phyloP scores from a whole-genome alignment of 306 rosid genomes.

The Glycine soja region DNA sequence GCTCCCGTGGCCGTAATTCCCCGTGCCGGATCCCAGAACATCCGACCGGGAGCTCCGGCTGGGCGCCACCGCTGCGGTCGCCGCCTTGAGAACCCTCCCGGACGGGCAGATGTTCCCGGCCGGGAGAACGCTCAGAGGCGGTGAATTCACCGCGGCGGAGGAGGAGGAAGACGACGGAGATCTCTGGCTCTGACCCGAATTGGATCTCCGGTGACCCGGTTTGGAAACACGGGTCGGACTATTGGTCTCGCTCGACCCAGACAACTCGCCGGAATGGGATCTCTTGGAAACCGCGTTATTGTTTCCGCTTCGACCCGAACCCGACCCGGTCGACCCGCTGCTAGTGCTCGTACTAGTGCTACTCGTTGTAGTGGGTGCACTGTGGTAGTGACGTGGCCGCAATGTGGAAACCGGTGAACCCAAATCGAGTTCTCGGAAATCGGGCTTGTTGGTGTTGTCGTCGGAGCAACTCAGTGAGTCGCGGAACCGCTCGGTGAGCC shows the following conservation, averaged over 20 bases:
- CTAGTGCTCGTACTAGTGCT: slow-evolving; percentile 69
- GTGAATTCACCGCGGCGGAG: slow-evolving; percentile 58
- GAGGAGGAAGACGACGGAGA: slow-evolving; percentile 10
- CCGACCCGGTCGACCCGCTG: slow-evolving; percentile 71
- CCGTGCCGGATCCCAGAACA: slow-evolving; percentile 79
- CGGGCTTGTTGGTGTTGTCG: slow-evolving; percentile 65
- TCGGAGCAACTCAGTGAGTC: slow-evolving; percentile 60
- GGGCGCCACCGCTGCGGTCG: slow-evolving; percentile 48
- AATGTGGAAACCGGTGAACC: slow-evolving; percentile 91
- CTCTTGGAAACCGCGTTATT: slow-evolving; percentile 42
- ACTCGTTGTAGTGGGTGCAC: slow-evolving; percentile 47
- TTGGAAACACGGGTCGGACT: slow-evolving; percentile 64
- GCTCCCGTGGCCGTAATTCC: slow-evolving; percentile 85
- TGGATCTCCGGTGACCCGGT: slow-evolving; percentile 63
- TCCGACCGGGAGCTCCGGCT: slow-evolving; percentile 63
- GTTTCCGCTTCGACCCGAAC: slow-evolving; percentile 57
- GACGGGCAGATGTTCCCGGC: slow-evolving; percentile 84
- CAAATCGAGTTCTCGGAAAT: slow-evolving; percentile 84
- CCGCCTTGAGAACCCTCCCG: slow-evolving; percentile 67
- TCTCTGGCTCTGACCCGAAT: slow-evolving; percentile 54
- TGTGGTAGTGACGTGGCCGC: slow-evolving; percentile 59
- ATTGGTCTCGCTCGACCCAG: slow-evolving; percentile 68
- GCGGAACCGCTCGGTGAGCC: slow-evolving; percentile 63
- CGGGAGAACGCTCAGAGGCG: slow-evolving; percentile 65
- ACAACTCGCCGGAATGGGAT: slow-evolving; percentile 75